Base-by-base conservation (phyloP, 2,329 filamentous ascomycete species). In the Cladosporium sp. region DNA sequence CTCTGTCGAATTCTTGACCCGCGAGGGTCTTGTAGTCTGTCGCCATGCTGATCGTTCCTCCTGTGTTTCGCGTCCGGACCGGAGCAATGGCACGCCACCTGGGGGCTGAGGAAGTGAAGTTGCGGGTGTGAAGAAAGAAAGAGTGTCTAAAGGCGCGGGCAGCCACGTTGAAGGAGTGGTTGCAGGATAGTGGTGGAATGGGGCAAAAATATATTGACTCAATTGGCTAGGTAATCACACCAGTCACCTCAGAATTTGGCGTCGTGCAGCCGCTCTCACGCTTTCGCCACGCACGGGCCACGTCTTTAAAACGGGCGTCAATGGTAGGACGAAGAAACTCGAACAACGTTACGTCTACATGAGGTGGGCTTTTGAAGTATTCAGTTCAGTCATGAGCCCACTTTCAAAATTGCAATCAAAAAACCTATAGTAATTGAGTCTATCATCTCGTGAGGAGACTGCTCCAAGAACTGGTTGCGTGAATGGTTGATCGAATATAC, bases 1-100 rank as follows among this genome's bases (percentile, higher is more conserved):
- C 75, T 66, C 89, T 84, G 73, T 97, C 90, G 64, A 98, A 85
- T 73, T 88, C 84, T 77, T 95, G 85, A 64, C 92, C 93, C 74
- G 87, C 91, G 68, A 89, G 83, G 55, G 90, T 95, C 68, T 75
- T 74, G 60, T 87, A 93, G 53, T 79, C 77, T 55, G 79, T 78
- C 51, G 80, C 73, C 79, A 82, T 83, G 58, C 56, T 72, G 59
- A 66, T 56, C 66, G 65, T 35, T 64, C 68, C 66, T 58, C 65
- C 69, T 37, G 54, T 59, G 64, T 70, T 70, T 59, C 65, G 69
- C 16, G 61, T 63, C 34, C 61, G 57, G 44, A 61, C 50, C 3
- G 58, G 53, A 14, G 62, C 49, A 38, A 65, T 58, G 45, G 58
- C 63, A 56, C 60, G 64, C 33, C 53, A 53, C 10, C 54, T 48